Percentiles rank a stretch among this genome's conserved stretches.
Evolutionary conservation across 192 early-diverging fungal genomes (phyloP).

Genomic region (Backusella macrospora): DNA sequence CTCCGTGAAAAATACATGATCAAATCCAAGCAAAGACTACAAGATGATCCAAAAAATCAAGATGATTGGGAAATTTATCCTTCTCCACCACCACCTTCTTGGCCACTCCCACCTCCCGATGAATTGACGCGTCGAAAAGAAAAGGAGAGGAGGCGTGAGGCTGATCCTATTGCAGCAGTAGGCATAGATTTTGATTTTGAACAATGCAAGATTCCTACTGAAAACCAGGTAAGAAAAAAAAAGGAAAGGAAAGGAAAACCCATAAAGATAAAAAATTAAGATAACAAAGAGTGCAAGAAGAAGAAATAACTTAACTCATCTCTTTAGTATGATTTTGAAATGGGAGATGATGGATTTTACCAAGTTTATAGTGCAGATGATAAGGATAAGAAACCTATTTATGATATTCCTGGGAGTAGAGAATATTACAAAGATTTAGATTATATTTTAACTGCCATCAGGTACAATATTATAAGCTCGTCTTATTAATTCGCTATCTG

Average conservation of each 20-base stretch:
- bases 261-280: not conserved
- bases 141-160: slow-evolving; percentile 33
- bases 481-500: not conserved
- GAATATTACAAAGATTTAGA: slow-evolving; percentile 91
- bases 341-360: slow-evolving; percentile 27
- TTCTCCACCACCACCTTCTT: slow-evolving; percentile 74
- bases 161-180: slow-evolving; percentile 37
- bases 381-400: slow-evolving; percentile 16
- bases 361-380: slow-evolving; percentile 22
- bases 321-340: slow-evolving; percentile 15
- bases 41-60: slow-evolving; percentile 84
- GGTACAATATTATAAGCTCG: slow-evolving; percentile 31
- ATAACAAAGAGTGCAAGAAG: not conserved
- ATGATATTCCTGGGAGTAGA: slow-evolving; percentile 23
- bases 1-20: slow-evolving; percentile 87
- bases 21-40: slow-evolving; percentile 65
- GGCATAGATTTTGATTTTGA: slow-evolving; percentile 49
- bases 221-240: slow-evolving; percentile 31
- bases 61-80: slow-evolving; percentile 87
- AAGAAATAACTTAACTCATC: not conserved
- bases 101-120: slow-evolving; percentile 45
- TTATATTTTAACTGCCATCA: slow-evolving; percentile 70
- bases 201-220: slow-evolving; percentile 46
- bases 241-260: not conserved
- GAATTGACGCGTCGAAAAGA: slow-evolving; percentile 26